phyloP scores from a whole-genome alignment of 208 protist species.

The Acanthamoeba castellanii region DNA sequence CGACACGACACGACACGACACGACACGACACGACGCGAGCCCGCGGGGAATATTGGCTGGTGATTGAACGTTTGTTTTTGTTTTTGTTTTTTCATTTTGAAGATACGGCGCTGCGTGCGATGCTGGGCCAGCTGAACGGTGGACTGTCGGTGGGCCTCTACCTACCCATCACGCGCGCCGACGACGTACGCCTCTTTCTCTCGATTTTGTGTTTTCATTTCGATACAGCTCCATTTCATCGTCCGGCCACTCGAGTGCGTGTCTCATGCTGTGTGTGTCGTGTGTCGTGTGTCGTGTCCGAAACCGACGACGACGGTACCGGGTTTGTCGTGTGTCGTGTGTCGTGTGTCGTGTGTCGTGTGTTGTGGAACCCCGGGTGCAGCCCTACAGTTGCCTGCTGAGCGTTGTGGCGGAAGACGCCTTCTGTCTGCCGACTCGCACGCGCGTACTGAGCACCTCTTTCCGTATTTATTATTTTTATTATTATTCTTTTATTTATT shows the following conservation, averaged over 20 bases:
- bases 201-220: background rate
- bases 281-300: background rate
- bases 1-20: too few species aligned
- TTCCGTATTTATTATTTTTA: background rate
- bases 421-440: slow-evolving; percentile 41
- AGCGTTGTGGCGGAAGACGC: background rate
- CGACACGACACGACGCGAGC: too few species aligned
- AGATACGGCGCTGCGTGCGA: background rate
- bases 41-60: too few species aligned
- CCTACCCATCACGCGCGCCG: background rate
- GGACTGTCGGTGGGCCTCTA: slow-evolving; percentile 6
- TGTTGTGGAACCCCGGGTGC: too few species aligned
- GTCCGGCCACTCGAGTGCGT: too few species aligned
- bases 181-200: background rate
- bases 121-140: background rate
- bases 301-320: too few species aligned
- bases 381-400: slow-evolving; percentile 17
- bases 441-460: background rate
- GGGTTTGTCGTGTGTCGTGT: too few species aligned
- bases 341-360: too few species aligned
- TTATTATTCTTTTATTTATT: background rate
- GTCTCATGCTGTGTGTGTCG: background rate
- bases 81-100: background rate
- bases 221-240: background rate
- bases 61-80: too few species aligned